Base-by-base conservation (phyloP, 805 yeast genomes). In the Barnettozyma wickerhamii region DNA sequence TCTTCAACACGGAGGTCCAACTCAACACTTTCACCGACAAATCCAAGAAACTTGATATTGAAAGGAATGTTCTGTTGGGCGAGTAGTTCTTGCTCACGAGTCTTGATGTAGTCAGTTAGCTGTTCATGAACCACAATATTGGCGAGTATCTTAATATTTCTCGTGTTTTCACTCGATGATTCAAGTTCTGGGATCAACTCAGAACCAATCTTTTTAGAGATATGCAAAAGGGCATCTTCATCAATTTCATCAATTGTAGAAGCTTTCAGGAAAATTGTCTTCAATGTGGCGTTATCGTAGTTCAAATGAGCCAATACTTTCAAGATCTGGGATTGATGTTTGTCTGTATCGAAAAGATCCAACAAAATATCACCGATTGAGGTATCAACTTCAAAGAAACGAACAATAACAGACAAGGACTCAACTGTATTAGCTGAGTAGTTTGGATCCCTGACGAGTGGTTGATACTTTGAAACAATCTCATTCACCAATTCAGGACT, bases 21-120 rank as follows among this genome's bases (percentile, higher is more conserved):
- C 26, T 57, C 58, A 41, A 54, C 48, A 6, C 58, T 42, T 41
- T 64, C 62, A n/a, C 75, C 72, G 23, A 75, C 62, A 42, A 69
- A 68, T 5, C 82, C 84, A 38, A 79, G 54, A 30, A 73, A 72
- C 28, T 68, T 69, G 31, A 65, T 56, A 33, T 62, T 60, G 49
- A 69, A 72, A 1, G 63, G 45, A 13, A 59, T 38, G 28, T 56
- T 45, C 21, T 42, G 37, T 13, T 43, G 51, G 2, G 37, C 20
- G 4, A 46, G 19, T 21, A 51, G 33, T 43, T 55, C 56, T 15
- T 31, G 21, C 28, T 56, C 55, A 37, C 56, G 47, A 3, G 20
- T 38, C 5, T 39, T 21, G 17, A 52, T 35, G 30, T 51, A 56
- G n/a, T 59, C 50, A 5, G 43, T 40, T 21, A 56, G 37, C 10